Conservation (phyloP, 2,329 filamentous ascomycete genomes). For the Aspergillus arachidicola region DNA sequence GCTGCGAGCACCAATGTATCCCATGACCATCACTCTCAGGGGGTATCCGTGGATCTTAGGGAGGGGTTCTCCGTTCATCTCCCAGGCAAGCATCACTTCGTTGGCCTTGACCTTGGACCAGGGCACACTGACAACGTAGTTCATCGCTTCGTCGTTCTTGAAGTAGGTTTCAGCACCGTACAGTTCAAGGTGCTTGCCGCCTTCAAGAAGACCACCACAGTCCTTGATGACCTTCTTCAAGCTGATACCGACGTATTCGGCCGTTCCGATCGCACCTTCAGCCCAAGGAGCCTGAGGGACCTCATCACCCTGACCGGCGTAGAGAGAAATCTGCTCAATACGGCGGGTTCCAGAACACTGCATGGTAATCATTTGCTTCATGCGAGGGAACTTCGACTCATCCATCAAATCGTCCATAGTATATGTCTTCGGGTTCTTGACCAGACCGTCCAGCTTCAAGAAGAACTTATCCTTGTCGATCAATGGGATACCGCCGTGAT, state of each 20-base stretch:
- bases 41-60: constrained; percentile 69
- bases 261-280: constrained; percentile 69
- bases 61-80: constrained; percentile 69
- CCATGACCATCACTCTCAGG: constrained; percentile 63
- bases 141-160: constrained; percentile 66
- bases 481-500: constrained; percentile 70
- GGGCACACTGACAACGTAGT: constrained; percentile 69
- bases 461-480: constrained; percentile 61
- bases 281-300: constrained; percentile 56
- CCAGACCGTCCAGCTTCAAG: constrained; percentile 62
- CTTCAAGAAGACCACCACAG: constrained; percentile 62
- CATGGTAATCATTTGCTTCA: constrained; percentile 62
- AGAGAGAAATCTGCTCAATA: constrained; percentile 67
- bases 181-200: constrained; percentile 66
- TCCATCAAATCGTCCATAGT: constrained; percentile 64
- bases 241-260: constrained; percentile 63
- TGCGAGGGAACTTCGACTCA: constrained; percentile 61
- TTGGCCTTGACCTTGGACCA: constrained; percentile 68
- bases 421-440: constrained; percentile 59
- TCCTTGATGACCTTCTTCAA: constrained; percentile 71
- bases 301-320: constrained; percentile 69
- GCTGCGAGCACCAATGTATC: constrained; percentile 68
- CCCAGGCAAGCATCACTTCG: constrained; percentile 69
- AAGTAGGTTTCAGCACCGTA: constrained; percentile 74
- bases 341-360: constrained; percentile 71